Evolutionary conservation across 2,329 filamentous ascomycete species (phyloP).

Genomic region (Alternaria triticimaculans): DNA sequence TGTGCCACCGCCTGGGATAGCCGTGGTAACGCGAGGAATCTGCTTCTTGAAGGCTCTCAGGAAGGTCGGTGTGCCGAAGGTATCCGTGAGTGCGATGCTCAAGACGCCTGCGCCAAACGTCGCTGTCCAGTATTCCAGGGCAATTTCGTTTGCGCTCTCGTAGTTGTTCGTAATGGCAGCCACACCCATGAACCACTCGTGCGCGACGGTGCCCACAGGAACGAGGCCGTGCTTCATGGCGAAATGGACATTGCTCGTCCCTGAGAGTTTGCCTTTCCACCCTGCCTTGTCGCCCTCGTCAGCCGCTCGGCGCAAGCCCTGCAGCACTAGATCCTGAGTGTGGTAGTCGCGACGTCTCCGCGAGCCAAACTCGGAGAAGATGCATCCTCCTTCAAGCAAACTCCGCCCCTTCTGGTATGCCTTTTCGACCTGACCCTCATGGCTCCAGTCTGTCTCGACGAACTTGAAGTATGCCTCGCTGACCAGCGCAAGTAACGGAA

Average conservation of each 20-base stretch:
- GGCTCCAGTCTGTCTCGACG: conserved; percentile 90
- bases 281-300: conserved; percentile 71
- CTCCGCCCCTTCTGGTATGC: conserved; percentile 81
- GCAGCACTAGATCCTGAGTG: conserved; percentile 90
- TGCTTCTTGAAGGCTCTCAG: conserved; percentile 80
- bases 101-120: conserved; percentile 87
- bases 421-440: conserved; percentile 83
- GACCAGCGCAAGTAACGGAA: conserved; percentile 87
- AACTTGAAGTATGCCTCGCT: conserved; percentile 98
- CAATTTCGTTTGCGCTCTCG: conserved; percentile 80
- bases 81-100: conserved; percentile 91
- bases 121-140: conserved; percentile 85
- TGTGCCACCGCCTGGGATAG: conserved; percentile 49
- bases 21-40: conserved; percentile 56
- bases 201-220: conserved; percentile 88
- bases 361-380: conserved; percentile 93
- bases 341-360: conserved; percentile 90
- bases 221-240: conserved; percentile 89
- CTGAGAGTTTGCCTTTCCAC: conserved; percentile 75
- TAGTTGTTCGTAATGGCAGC: conserved; percentile 91
- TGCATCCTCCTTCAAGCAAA: conserved; percentile 81
- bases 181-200: conserved; percentile 99
- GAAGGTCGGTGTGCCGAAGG: conserved; percentile 91
- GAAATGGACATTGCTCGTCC: conserved; percentile 96
- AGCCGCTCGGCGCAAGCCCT: conserved; percentile 80